Evolutionary conservation across 2,329 filamentous ascomycete genomes (phyloP).

Genomic region (Ophiocordyceps camponoti-floridani): DNA sequence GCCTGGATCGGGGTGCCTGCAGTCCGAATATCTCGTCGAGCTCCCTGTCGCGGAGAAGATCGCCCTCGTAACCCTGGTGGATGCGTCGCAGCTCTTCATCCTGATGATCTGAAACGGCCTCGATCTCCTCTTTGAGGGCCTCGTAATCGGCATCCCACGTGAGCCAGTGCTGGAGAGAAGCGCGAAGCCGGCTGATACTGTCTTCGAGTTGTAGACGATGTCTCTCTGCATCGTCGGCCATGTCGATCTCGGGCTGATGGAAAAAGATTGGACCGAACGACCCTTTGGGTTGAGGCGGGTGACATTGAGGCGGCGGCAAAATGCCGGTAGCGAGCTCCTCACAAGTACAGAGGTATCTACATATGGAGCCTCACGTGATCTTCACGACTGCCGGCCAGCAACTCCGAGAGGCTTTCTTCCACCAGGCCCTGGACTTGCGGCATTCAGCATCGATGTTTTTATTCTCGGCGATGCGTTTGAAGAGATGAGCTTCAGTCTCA

Average conservation of each 20-base stretch:
- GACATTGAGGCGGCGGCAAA: too few species aligned
- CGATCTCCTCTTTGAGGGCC: conserved; percentile 66
- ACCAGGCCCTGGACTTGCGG: too few species aligned
- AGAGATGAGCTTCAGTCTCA: too few species aligned
- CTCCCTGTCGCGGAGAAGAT: conserved; percentile 41
- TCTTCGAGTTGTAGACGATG: conserved; percentile 61
- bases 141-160: conserved; percentile 88
- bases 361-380: too few species aligned
- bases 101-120: conserved; percentile 26
- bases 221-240: conserved; percentile 46
- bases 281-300: too few species aligned
- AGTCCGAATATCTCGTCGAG: conserved; percentile 27
- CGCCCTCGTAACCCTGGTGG: conserved; percentile 40
- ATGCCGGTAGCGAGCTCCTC: too few species aligned
- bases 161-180: conserved; percentile 73
- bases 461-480: too few species aligned
- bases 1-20: conserved; percentile 9
- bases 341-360: too few species aligned
- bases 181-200: conserved; percentile 50
- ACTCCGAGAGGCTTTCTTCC: too few species aligned
- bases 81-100: conserved; percentile 36
- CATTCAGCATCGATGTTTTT: too few species aligned
- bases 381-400: too few species aligned
- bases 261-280: neutral
- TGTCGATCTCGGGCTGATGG: conserved; percentile 8